Evolutionary conservation across 2,329 filamentous ascomycete genomes (phyloP).

Genomic region (Clonostachys rhizophaga): DNA sequence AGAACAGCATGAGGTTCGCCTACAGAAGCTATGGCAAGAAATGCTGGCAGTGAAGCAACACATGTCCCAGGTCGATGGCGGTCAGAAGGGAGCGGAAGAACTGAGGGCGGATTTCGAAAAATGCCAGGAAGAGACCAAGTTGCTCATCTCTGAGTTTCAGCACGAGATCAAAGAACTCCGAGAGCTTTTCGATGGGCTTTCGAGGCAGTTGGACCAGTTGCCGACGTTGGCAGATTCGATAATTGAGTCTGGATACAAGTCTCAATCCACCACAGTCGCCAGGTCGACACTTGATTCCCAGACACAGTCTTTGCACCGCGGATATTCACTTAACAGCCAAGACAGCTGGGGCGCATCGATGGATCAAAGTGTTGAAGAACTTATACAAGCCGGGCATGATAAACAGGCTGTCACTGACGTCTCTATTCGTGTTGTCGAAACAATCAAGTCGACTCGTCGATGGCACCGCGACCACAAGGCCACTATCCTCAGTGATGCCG

Average conservation of each 20-base stretch:
- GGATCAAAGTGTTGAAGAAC: not conserved
- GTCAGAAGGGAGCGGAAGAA: constrained; percentile 5
- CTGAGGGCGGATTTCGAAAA: constrained; percentile 7
- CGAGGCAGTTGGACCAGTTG: constrained; percentile 11
- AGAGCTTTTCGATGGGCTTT: constrained; percentile 11
- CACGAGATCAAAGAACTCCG: constrained; percentile 15
- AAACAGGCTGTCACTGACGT: constrained; percentile 2
- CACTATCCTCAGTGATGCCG: constrained; percentile 18
- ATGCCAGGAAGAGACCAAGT: constrained; percentile 9
- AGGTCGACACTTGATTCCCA: no score
- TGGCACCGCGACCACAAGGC: constrained; percentile 31
- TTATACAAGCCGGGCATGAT: not conserved
- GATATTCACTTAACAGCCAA: not conserved
- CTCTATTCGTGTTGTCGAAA: constrained; percentile 21
- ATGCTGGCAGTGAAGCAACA: constrained; percentile 19
- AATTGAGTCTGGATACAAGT: not conserved
- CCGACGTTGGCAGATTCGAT: constrained; percentile 6
- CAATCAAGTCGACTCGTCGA: constrained; percentile 27
- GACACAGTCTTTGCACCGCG: not conserved
- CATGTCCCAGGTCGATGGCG: constrained; percentile 9
- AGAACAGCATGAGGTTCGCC: constrained; percentile 16
- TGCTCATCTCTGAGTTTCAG: constrained; percentile 8
- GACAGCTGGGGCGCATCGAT: not conserved
- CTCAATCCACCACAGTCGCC: not conserved
- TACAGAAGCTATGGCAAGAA: constrained; percentile 20